Base-by-base conservation (phyloP, 2,329 filamentous ascomycete species). In the Corniculantispora saksenae region DNA sequence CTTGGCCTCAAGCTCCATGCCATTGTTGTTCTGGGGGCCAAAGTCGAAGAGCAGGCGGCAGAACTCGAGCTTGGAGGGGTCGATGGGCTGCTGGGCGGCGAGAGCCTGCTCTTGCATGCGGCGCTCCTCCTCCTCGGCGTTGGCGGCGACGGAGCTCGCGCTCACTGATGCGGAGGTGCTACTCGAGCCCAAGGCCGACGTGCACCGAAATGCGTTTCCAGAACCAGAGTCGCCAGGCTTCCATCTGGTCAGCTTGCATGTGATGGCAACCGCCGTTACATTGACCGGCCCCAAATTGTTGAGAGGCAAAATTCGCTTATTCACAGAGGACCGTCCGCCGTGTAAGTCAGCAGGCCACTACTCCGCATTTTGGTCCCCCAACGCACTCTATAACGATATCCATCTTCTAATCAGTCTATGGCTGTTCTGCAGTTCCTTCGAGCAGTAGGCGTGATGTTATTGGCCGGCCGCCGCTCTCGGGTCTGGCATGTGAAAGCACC, bases 11-110 rank as follows among this genome's bases (percentile, higher is more conserved):
- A 99, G 85, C 74, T 99, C 96, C 70, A 98, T 88, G 63, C 84
- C 79, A n/a, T 76, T 73, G 77, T 86, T 86, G 3, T 86, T 81
- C 73, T 94, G 91, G 3, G 95, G 94, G 0, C 90, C 89, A 81
- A 97, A 99, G 80, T 99, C 95, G 80, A 95, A 98, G 21, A 97
- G 80, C 2, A 96, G 90, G 66, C 94, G 91, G 82, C 94, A 99
- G 82, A 98, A 99, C 76, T 98, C 94, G 69, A 99, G 88, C 79
- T 97, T 96, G 68, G 89, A 88, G 0, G 93, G 93, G 74, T 98
- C 95, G 65, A 97, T 80, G 3, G 87, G 82, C 63, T 85, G 80
- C 54, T 79, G 80, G 68, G 79, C 76, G 40, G 86, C 80, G 3
- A 84, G 80, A 27, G 84, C 79, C 67, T 86, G 80, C 67, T 84